Conservation (phyloP, 306 rosid species). For the Sphenostylis stenocarpa region DNA sequence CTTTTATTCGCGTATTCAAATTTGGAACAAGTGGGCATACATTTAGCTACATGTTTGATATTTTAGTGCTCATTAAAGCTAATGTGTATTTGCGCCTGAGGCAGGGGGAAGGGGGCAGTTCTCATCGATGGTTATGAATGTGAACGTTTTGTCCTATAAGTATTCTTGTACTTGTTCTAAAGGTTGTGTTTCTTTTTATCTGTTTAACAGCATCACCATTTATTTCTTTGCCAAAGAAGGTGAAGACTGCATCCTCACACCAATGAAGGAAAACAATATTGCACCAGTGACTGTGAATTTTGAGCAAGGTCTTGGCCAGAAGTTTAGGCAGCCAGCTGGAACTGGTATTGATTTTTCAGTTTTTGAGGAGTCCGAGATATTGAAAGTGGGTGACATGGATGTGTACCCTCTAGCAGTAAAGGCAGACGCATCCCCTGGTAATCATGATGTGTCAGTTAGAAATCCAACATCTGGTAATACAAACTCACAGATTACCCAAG, state of each 20-base stretch:
- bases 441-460: conserved; percentile 52
- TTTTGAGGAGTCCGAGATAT: conserved; percentile 65
- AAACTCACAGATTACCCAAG: conserved; percentile 81
- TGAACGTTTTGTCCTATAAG: background rate
- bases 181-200: conserved; percentile 18
- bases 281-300: conserved; percentile 64
- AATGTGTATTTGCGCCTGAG: background rate
- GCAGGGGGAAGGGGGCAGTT: background rate
- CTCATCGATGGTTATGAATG: background rate
- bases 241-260: conserved; percentile 56
- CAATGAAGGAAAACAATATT: conserved; percentile 50
- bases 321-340: conserved; percentile 76
- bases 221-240: conserved; percentile 83
- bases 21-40: background rate
- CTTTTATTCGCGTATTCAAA: background rate
- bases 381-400: conserved; percentile 53
- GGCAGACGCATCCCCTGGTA: conserved; percentile 61
- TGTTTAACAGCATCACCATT: conserved; percentile 67
- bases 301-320: conserved; percentile 82
- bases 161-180: conserved; percentile 24
- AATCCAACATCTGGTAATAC: conserved; percentile 33
- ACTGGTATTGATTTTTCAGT: conserved; percentile 67
- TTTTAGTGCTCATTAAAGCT: conserved; percentile 2
- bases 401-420: conserved; percentile 74
- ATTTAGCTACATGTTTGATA: conserved; percentile 18